Conservation (phyloP, 2,329 filamentous ascomycete genomes). For the Aspergillus ochraceus region DNA sequence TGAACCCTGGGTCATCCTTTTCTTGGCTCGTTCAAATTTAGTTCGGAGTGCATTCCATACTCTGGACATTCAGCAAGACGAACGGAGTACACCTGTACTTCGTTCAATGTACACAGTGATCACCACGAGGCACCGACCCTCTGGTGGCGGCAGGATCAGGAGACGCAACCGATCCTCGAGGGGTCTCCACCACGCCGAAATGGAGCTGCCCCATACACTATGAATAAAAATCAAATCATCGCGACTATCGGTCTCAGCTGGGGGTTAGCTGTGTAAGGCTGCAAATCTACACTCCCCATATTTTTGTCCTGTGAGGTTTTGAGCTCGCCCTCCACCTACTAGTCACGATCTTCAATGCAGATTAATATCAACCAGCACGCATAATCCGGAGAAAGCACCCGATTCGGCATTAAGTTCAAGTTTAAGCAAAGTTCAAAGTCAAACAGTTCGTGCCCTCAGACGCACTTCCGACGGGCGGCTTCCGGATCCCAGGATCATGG, state of each 20-base stretch:
- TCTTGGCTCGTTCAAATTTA: neutral
- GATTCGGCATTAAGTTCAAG: neutral
- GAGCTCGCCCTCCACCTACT: neutral
- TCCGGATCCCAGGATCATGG: neutral
- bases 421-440: neutral
- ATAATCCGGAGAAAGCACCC: neutral
- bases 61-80: neutral
- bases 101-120: neutral
- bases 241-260: neutral
- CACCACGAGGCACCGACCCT: neutral
- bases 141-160: neutral
- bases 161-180: neutral
- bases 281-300: neutral
- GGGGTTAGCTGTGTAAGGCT: neutral
- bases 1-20: neutral
- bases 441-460: neutral
- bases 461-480: neutral
- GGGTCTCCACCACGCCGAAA: neutral
- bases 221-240: neutral
- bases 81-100: too few relatives aligned
- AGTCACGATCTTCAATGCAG: neutral
- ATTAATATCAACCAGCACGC: neutral
- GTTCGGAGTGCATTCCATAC: neutral
- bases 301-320: neutral
- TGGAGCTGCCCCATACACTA: neutral